Base-by-base conservation (phyloP, 768 basidiomycete genomes). In the Exidia glandulosa region DNA sequence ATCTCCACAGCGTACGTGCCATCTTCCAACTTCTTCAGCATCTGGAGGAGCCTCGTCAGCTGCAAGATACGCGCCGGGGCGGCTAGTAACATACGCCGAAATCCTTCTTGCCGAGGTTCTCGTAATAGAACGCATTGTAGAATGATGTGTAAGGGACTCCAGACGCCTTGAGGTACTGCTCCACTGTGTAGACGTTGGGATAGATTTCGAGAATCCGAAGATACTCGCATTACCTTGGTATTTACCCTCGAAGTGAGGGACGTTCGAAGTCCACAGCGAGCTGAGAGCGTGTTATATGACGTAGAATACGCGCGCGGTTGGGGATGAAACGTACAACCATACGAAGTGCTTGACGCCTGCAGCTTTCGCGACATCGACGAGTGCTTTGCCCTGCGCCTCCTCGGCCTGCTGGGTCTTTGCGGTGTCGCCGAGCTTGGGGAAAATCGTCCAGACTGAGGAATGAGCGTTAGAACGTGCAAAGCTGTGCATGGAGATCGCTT, bases 301-400 rank as follows among this genome's bases (percentile, higher is more conserved):
- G 37, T 37, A 23, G 12, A 7, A 27, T 27, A 16, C 13, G 30
- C 23, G 29, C 57, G 41, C 32, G 23, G 3, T 47, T 27, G 10
- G 7, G 34, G 16, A 36, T 7, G 34, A 36, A 36, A 16, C 34
- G 9, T 54, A 61, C 37, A 60, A 62, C 60, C 58, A 62, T 10
- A 65, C 52, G 41, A 65, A 62, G 27, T 64, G 64, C 34, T 64
- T 59, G 25, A 65, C 57, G 3, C 59, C 59, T 14, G 57, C 56
- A 29, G 33, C 59, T 50, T 62, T 63, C 2, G 63, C 64, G 6
- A 59, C 63, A 45, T 65, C 64, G 32, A 64, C 59, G 27, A 65
- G 61, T n/a, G 58, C 55, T 36, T 58, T 62, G 25, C 64, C 64
- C 50, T 65, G 64, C 59, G 57, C 34, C 14, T 52, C 61, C 57